Evolutionary conservation across 345 rosid species (phyloP).

Genomic region (Eucalyptus guilfoylei): DNA sequence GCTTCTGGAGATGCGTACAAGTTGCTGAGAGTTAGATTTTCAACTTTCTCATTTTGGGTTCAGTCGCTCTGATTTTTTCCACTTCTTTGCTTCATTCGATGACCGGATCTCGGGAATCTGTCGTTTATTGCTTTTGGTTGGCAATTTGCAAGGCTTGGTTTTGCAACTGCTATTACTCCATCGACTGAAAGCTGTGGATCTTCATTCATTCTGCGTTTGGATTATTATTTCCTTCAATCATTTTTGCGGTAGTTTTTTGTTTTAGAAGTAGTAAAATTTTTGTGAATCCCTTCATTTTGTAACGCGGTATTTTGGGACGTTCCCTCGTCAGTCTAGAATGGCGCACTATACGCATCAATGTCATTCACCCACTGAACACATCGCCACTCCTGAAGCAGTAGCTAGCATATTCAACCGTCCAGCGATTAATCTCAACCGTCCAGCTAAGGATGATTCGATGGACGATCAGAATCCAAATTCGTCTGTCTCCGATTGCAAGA

Average conservation of each 20-base stretch:
- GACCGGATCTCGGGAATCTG: not conserved
- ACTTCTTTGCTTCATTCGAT: not conserved
- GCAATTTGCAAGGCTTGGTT: not conserved
- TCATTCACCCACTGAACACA: not conserved
- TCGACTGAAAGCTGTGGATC: not conserved
- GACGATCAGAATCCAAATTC: not conserved
- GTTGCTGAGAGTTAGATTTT: not conserved
- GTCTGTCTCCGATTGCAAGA: slow-evolving; percentile 44
- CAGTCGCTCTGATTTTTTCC: not conserved
- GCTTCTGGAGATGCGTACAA: not conserved
- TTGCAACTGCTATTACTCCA: not conserved
- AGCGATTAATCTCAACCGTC: not conserved
- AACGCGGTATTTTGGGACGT: not conserved
- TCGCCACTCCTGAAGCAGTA: not conserved
- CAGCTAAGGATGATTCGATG: not conserved
- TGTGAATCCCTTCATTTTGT: not conserved
- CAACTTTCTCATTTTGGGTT: not conserved
- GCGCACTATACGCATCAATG: not conserved
- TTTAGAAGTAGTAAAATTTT: not conserved
- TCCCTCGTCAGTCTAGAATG: not conserved
- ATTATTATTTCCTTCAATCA: not conserved
- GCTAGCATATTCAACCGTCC: too few relatives aligned
- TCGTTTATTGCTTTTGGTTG: not conserved
- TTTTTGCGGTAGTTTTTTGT: not conserved
- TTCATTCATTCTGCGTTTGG: not conserved